Base-by-base conservation (phyloP, 192 early-diverging fungal species). In the Coemansia sp. region DNA sequence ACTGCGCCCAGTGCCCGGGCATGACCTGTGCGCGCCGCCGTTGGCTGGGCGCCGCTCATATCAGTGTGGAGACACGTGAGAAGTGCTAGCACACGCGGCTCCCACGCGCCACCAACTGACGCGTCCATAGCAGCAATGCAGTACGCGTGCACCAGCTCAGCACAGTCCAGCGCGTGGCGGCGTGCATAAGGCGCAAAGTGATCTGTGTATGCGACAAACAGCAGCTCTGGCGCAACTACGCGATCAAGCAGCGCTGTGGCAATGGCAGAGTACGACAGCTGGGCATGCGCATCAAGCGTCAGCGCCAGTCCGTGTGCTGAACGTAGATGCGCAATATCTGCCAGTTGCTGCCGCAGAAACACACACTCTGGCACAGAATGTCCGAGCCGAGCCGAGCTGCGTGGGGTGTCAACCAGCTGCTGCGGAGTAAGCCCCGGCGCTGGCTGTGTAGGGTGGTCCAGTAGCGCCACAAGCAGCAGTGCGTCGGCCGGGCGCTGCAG, bases 231-330 rank as follows among this genome's bases (percentile, higher is more conserved):
- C 4, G 87, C 75, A 0, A 78, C 68, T 5, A 84, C 86, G 7
- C 87, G 76, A 57, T 90, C 88, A 22, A 91, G 72, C 22, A 91
- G 60, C 48, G 83, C 78, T 20, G 84, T 66, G 21, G 88, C 84
- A 26, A 78, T 70, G 10, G 36, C 50, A 20, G 66, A 68, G 34
- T 82, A 85, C 5, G 71, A 69, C 22, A 81, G 50, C 60, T 77
- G 63, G 12, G 72, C 77, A 60, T 89, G 88, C 22, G 85, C 81
- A 15, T 76, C 70, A 22, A 90, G 71, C 1, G 69, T 50, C 10
- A 87, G 60, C 5, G 42, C 50, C 56, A 85, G 63, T 8, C 59
- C 55, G 62, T 88, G 88, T 49, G 59, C 23, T 9, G 77, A 72
- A 65, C 84, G 85, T 8, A 90, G 63, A 50, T 79, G 62, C 0